Evolutionary conservation across 257 asterid genomes (phyloP).

Genomic region (Cordia subcordata): DNA sequence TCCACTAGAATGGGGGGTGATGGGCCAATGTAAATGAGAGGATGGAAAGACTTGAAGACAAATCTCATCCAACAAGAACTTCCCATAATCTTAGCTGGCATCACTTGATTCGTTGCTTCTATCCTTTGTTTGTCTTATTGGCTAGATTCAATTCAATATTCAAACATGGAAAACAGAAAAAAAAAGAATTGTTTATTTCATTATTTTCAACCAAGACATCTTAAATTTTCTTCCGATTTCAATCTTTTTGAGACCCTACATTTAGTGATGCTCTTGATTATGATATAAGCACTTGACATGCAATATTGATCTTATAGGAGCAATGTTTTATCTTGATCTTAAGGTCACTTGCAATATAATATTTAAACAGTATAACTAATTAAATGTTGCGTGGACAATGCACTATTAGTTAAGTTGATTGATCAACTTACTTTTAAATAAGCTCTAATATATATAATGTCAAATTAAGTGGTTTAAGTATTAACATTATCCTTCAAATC

Average conservation of each 20-base stretch:
- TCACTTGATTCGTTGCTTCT: constrained; percentile 52
- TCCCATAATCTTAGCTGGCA: constrained; percentile 57
- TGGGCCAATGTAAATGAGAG: constrained; percentile 53
- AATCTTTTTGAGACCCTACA: too few relatives aligned
- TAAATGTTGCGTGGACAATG: too few relatives aligned
- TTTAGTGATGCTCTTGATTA: too few relatives aligned
- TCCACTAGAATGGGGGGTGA: constrained; percentile 44
- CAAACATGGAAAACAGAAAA: not conserved
- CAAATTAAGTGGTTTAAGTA: not conserved
- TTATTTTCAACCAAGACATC: not conserved
- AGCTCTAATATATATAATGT: not conserved
- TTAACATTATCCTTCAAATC: not conserved
- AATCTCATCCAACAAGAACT: constrained; percentile 38
- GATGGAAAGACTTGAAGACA: constrained; percentile 56
- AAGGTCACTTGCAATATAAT: too few relatives aligned
- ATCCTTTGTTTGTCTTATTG: constrained; percentile 40
- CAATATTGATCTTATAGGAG: too few relatives aligned
- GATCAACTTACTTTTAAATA: too few relatives aligned
- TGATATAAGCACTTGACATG: too few relatives aligned
- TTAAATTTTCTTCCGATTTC: too few relatives aligned
- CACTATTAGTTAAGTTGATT: too few relatives aligned
- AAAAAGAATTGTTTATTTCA: not conserved
- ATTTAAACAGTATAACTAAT: too few relatives aligned
- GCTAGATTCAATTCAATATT: constrained; percentile 28
- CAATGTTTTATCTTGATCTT: too few relatives aligned